Percentiles rank a stretch among this genome's conserved stretches.
These are phyloP conservation scores for Pilobolus umbonatus DNA, from an alignment of 192 early-diverging fungal species.

Conservation along the genomic window DNA sequence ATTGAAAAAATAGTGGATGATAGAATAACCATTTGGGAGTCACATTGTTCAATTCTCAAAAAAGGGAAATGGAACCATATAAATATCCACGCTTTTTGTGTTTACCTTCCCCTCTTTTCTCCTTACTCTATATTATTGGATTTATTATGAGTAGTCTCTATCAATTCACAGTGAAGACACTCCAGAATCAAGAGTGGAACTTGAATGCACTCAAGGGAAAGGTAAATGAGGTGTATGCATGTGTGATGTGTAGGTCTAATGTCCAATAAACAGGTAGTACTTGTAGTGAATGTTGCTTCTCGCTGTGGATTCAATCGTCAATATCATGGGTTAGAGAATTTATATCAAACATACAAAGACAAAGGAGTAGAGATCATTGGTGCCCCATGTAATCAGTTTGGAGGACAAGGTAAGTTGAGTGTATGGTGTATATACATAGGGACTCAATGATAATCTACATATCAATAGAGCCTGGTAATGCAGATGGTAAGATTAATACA, in stretches of 20 bases:
- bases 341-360: slow-evolving; percentile 62
- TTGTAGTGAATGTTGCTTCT: slow-evolving; percentile 89
- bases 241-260: not conserved
- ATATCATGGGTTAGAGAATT: slow-evolving; percentile 64
- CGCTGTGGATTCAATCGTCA: slow-evolving; percentile 87
- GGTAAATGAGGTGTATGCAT: not conserved
- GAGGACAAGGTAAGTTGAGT: slow-evolving; percentile 41
- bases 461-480: slow-evolving; percentile 41
- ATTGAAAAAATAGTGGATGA: no score
- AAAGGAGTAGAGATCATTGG: slow-evolving; percentile 80
- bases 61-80: no score
- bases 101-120: not conserved
- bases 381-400: slow-evolving; percentile 92
- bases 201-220: slow-evolving; percentile 24
- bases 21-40: no score
- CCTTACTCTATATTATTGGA: not conserved
- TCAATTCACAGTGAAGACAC: slow-evolving; percentile 22
- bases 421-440: no score
- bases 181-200: slow-evolving; percentile 25
- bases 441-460: no score
- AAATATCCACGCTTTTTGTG: no score
- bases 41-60: no score
- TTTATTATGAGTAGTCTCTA: slow-evolving; percentile 17
- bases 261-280: slow-evolving; percentile 24
- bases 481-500: slow-evolving; percentile 37